phyloP scores from a whole-genome alignment of 2,329 filamentous ascomycete genomes.

The Microsporum audouinii region DNA sequence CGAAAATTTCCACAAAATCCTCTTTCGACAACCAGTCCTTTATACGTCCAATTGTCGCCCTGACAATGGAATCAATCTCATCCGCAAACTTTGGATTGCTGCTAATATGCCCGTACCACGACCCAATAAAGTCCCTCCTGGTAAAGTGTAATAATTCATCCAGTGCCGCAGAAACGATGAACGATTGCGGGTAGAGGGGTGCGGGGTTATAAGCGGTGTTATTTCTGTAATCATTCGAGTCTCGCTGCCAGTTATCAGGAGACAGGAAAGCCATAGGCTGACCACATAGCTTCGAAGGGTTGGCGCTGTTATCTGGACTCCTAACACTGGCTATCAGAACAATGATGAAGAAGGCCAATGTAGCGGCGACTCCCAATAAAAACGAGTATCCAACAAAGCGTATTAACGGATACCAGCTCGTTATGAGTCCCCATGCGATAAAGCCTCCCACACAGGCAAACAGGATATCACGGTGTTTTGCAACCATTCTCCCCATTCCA shows the following conservation, averaged over 20 bases:
- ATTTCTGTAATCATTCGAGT: slow-evolving; percentile 54
- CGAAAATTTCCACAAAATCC: slow-evolving; percentile 73
- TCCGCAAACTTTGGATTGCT: slow-evolving; percentile 67
- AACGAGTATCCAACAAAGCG: slow-evolving; percentile 83
- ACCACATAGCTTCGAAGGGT: slow-evolving; percentile 23
- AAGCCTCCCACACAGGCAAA: slow-evolving; percentile 39
- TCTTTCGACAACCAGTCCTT: slow-evolving; percentile 60
- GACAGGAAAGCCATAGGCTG: slow-evolving; percentile 47
- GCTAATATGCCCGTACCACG: slow-evolving; percentile 85
- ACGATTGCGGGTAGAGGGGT: slow-evolving; percentile 64
- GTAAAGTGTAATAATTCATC: slow-evolving; percentile 68
- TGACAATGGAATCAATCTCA: slow-evolving; percentile 71
- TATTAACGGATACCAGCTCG: slow-evolving; percentile 69
- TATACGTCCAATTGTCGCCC: slow-evolving; percentile 59
- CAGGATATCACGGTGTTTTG: slow-evolving; percentile 34
- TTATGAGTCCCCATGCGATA: slow-evolving; percentile 76
- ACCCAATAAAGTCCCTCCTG: slow-evolving; percentile 69
- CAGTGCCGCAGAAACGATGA: slow-evolving; percentile 65
- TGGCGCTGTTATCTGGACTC: slow-evolving; percentile 33
- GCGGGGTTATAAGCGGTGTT: slow-evolving; percentile 56
- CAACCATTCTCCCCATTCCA: slow-evolving; percentile 31
- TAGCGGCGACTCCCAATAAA: slow-evolving; percentile 51
- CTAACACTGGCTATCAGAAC: slow-evolving; percentile 49
- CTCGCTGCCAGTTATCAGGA: slow-evolving; percentile 54
- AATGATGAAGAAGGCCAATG: slow-evolving; percentile 45